Percentiles rank a stretch among this genome's conserved stretches.
Evolutionary conservation across 306 rosid genomes (phyloP).

Genomic region (Castanospermum australe): DNA sequence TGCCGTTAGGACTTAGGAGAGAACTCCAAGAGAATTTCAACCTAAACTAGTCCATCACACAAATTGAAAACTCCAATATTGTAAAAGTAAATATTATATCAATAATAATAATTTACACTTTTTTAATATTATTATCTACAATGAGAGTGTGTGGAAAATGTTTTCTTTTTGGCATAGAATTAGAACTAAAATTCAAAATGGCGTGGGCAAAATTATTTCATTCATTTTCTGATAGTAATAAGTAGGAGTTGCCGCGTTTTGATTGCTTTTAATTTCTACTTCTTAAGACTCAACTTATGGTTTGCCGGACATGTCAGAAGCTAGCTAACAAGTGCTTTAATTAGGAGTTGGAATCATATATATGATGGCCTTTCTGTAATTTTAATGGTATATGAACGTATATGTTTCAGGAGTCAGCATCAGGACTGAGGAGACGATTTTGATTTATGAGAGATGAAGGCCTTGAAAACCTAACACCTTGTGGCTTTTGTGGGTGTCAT

Average conservation of each 20-base stretch:
- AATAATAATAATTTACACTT: too few species aligned
- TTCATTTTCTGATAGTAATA: background rate
- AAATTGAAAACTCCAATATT: too few species aligned
- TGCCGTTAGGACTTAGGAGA: background rate
- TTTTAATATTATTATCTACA: too few species aligned
- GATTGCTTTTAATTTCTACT: background rate
- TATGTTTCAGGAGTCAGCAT: background rate
- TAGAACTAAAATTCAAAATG: too few species aligned
- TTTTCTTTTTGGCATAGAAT: too few species aligned
- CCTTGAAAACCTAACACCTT: constrained; percentile 1
- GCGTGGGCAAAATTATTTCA: too few species aligned
- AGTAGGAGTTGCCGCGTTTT: background rate
- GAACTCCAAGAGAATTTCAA: too few species aligned
- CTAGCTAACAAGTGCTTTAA: background rate
- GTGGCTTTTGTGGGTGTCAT: constrained; percentile 18
- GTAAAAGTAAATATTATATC: too few species aligned
- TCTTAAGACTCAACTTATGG: background rate
- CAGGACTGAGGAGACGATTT: background rate
- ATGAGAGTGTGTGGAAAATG: too few species aligned
- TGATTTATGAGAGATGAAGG: background rate
- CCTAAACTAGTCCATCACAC: too few species aligned
- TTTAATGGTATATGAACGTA: background rate
- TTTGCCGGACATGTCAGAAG: background rate
- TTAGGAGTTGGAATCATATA: background rate
- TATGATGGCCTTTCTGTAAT: background rate